Evolutionary conservation across 768 basidiomycete species (phyloP), one percentile per base, ranked within the genome.

Genomic region (Trametes maxima): DNA sequence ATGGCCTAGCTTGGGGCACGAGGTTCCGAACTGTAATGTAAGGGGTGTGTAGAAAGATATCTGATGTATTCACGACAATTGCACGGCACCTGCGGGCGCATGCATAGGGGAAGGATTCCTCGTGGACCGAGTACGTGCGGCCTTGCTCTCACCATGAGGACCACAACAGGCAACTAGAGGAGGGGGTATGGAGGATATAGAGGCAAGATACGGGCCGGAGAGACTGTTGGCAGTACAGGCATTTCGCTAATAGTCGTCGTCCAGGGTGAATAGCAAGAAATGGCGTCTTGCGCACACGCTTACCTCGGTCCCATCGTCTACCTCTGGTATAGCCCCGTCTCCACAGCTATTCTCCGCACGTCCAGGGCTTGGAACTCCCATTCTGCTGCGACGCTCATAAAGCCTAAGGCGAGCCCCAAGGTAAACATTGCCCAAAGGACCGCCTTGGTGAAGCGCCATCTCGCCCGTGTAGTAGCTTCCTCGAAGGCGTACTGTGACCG

Each of bases 361-460:
- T 54, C 65, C 62, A 46, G 56, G 22, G 45, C 42, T 47, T 55
- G 48, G n/a, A 67, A 59, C 60, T 69, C 68, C 69, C 63, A 48
- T 35, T 69, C 54, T 66, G 66, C 52, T 21, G 76, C 50, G 43
- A 74, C 53, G 43, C 75, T 65, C 17, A 75, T 50, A 19, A 73
- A 65, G 19, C 64, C 51, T 28, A 74, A 62, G 39, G 80, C 51
- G 21, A 73, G 65, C 19, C 64, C 51, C 35, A 74, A 63, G 37
- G 80, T 69, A 47, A 72, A 65, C 35, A 77, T 48, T 5, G 75
- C 78, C 75, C 79, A 79, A 16, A 76, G 36, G 17, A 76, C 59
- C 5, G 80, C 80, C 55, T 67, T 69, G n/a, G 78, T 59, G 59
- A 83, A 82, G 37, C 82, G 74, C 77, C 76, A 65, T 47, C 72